Evolutionary conservation across 352 stramenopile species (phyloP).

Genomic region (Phytophthora niederhauseri): DNA sequence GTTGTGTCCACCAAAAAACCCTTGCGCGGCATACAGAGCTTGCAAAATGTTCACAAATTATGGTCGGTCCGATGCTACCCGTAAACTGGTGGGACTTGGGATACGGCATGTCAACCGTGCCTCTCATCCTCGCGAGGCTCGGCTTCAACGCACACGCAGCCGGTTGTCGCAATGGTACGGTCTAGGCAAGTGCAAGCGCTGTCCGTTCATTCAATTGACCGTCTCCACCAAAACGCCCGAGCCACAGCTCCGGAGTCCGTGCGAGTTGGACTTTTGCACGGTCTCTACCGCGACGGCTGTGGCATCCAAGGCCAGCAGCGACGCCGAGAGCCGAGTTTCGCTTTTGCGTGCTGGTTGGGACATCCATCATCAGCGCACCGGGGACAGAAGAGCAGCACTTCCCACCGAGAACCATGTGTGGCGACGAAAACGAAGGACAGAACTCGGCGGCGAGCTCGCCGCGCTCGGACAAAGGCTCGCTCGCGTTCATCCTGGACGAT

Average conservation of each 20-base stretch:
- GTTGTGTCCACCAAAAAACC: constrained; percentile 5
- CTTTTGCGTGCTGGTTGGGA: constrained; percentile 36
- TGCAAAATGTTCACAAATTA: constrained; percentile 21
- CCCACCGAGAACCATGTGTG: constrained; percentile 26
- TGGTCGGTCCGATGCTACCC: no score
- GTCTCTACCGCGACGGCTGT: constrained; percentile 27
- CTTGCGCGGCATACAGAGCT: constrained; percentile 6
- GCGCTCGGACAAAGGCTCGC: constrained; percentile 39
- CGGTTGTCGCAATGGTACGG: constrained; percentile 19
- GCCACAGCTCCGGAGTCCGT: constrained; percentile 5
- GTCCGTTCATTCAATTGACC: constrained; percentile 15
- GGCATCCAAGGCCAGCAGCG: not conserved
- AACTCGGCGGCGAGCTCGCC: constrained; percentile 26
- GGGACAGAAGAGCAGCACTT: constrained; percentile 5
- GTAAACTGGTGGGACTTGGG: no score
- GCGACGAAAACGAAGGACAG: constrained; percentile 11
- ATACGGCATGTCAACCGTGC: no score
- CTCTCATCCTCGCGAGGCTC: constrained; percentile 21
- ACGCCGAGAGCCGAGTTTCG: constrained; percentile 17
- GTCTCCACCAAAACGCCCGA: constrained; percentile 37
- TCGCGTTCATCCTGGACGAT: constrained; percentile 50
- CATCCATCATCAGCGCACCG: constrained; percentile 21
- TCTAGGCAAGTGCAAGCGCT: constrained; percentile 1
- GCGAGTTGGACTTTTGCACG: constrained; percentile 16
- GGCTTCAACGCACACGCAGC: constrained; percentile 28